These are phyloP conservation scores for Gossypium thurberi DNA, from an alignment of 345 rosid species.

Conservation along the genomic window DNA sequence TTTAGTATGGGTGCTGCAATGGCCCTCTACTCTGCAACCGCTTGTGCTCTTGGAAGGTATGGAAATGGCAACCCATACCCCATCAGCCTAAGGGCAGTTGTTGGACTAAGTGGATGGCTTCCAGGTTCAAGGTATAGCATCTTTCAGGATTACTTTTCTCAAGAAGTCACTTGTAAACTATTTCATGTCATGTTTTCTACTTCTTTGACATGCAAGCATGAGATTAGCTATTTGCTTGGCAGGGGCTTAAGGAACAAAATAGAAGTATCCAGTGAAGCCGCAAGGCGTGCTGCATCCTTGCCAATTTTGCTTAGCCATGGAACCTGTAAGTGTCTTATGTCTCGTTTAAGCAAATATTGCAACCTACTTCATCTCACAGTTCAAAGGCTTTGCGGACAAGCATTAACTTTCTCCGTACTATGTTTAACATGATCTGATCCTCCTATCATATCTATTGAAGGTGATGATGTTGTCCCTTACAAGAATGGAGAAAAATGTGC, in stretches of 20 bases:
- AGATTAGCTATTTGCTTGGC: background rate
- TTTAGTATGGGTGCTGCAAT: constrained; percentile 95
- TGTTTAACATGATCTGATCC: background rate
- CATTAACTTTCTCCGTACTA: background rate
- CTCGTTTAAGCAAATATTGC: background rate
- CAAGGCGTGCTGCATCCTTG: constrained; percentile 58
- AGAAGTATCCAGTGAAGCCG: constrained; percentile 56
- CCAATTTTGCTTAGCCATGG: constrained; percentile 61
- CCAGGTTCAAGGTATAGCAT: constrained; percentile 65
- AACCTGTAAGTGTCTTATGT: constrained; percentile 36
- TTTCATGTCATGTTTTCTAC: background rate
- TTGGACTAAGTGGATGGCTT: constrained; percentile 84
- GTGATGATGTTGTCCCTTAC: constrained; percentile 73
- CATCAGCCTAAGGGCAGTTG: constrained; percentile 50
- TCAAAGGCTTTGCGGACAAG: background rate
- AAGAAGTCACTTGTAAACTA: too few relatives aligned
- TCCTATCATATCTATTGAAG: constrained; percentile 26
- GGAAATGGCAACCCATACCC: constrained; percentile 62
- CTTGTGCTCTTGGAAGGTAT: constrained; percentile 61
- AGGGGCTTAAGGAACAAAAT: constrained; percentile 53
- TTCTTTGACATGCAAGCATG: background rate
- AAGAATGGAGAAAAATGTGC: constrained; percentile 77
- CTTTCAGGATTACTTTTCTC: background rate
- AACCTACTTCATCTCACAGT: background rate
- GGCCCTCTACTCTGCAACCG: constrained; percentile 80